These are phyloP conservation scores for Tanacetum coccineum DNA, from an alignment of 129 eudicot species.

Conservation along the genomic window DNA sequence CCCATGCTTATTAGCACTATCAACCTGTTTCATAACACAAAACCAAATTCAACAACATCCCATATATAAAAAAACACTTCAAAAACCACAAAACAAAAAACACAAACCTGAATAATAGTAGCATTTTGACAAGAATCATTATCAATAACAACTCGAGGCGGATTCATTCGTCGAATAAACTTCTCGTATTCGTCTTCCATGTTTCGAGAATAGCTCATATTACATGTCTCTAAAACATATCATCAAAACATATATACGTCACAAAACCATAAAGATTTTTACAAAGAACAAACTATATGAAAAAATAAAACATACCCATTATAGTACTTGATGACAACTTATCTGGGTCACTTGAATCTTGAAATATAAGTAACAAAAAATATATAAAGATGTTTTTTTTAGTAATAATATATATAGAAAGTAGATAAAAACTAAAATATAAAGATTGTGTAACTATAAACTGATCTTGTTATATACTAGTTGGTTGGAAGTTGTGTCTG, in stretches of 20 bases:
- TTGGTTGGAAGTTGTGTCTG: neutral
- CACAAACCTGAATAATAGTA: conserved; percentile 63
- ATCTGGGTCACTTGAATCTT: conserved; percentile 30
- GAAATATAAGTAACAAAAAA: conserved; percentile 3
- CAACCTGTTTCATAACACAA: conserved; percentile 50
- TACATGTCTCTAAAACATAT: conserved; percentile 38
- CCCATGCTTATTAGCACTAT: conserved; percentile 86
- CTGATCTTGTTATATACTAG: neutral
- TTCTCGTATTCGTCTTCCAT: conserved; percentile 90
- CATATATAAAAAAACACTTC: neutral
- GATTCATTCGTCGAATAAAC: conserved; percentile 81
- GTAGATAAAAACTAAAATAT: neutral
- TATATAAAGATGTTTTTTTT: neutral
- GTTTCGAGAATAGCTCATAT: conserved; percentile 55
- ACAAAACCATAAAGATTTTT: neutral
- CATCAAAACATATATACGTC: no score
- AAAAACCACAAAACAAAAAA: neutral
- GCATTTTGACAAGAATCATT: conserved; percentile 69
- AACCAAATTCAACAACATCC: neutral
- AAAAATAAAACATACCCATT: conserved; percentile 48
- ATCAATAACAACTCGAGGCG: conserved; percentile 77
- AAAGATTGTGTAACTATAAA: conserved; percentile 9
- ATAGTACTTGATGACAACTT: conserved; percentile 18
- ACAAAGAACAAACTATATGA: conserved; percentile 20
- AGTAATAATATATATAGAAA: neutral